Conservation (phyloP, 768 basidiomycete genomes). For the Collybia nuda region DNA sequence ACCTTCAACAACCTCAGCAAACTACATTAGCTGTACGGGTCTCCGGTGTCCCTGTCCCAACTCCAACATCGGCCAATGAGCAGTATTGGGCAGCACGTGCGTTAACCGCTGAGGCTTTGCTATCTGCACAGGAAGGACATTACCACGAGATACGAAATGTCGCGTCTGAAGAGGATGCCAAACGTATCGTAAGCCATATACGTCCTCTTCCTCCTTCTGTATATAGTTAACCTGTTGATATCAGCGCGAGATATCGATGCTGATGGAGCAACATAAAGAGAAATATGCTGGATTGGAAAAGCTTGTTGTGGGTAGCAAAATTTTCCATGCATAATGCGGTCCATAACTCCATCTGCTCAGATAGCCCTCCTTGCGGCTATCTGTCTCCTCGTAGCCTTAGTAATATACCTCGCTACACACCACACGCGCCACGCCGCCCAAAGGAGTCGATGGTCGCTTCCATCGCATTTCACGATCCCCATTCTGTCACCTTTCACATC, state of each 20-base stretch:
- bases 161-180: constrained; percentile 39
- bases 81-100: constrained; percentile 74
- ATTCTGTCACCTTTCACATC: constrained; percentile 79
- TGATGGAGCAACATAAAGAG: constrained; percentile 42
- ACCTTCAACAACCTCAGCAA: not conserved
- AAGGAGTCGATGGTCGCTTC: constrained; percentile 29
- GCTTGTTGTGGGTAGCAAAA: constrained; percentile 42
- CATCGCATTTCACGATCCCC: constrained; percentile 75
- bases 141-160: constrained; percentile 46
- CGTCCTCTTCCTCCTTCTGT: no score
- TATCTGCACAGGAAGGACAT: constrained; percentile 48
- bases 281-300: constrained; percentile 50
- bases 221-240: no score
- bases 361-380: constrained; percentile 32
- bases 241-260: constrained; percentile 42
- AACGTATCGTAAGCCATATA: constrained; percentile 42
- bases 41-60: no score
- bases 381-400: constrained; percentile 30
- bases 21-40: no score
- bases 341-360: constrained; percentile 14
- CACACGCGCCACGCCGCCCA: constrained; percentile 23
- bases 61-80: constrained; percentile 26
- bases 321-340: not conserved
- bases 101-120: constrained; percentile 60
- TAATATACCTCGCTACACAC: constrained; percentile 33